Base-by-base conservation (phyloP, 768 basidiomycete species). In the Macrolepiota albuminosa region DNA sequence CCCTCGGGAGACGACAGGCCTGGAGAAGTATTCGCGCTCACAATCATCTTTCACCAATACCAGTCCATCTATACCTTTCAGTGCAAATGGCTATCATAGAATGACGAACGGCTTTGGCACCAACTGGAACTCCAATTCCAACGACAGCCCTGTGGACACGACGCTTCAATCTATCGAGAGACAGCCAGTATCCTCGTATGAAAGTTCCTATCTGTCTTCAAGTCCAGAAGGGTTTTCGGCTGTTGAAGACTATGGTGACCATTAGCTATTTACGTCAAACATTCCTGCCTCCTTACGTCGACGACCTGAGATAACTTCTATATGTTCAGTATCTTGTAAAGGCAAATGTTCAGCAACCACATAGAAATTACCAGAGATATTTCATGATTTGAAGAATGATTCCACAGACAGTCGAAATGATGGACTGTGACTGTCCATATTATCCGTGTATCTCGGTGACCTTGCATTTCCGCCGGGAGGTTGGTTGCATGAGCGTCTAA, bases 171-270 rank as follows among this genome's bases (percentile, higher is more conserved):
- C 67, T 34, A 63, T 60, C 24, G 59, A 59, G 57, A 61, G 65
- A 40, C 63, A 66, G 51, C 40, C 63, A 10, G 47, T 63, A 29
- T 42, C 61, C 16, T 60, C 60, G 36, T 63, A 63, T 51, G 60
- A 61, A 21, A n/a, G 42, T 33, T 55, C 73, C 31, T 73, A 71
- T 54, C 66, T 76, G 14, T 65, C 78, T 52, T 73, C 78, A 24
- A 77, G 75, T 56, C 73, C 78, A 57, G 79, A 78, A 48, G 78
- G 78, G 34, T 79, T 76, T 66, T 70, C 75, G 16, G 72, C 70
- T 39, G 74, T 75, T 49, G 77, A 77, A 47, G 78, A 81, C 55
- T 81, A 72, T 64, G 73, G 69, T 21, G 77, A 79, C 37, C 68
- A 76, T 61, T 79, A 71, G 66, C 62, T 42, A 24, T 26, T 47